Base-by-base conservation (phyloP, 495 filamentous ascomycete species). In the Penicillium argentinense region DNA sequence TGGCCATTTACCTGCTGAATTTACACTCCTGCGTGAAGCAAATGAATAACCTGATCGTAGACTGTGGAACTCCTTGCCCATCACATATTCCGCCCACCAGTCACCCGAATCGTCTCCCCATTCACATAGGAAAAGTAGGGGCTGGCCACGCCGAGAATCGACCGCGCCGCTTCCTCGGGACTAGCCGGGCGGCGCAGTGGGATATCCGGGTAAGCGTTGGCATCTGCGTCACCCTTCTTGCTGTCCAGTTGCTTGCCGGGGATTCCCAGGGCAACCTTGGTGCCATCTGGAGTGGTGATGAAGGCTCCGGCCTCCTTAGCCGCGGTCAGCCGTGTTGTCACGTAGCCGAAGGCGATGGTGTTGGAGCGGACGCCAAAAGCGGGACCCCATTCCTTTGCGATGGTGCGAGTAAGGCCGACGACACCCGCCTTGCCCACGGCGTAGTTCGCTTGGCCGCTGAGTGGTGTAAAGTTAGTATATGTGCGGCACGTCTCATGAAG, bases 371-470 rank as follows among this genome's bases (percentile, higher is more conserved):
- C 89, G 32, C 89, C 89, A 56, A 89, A 95, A 16, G 73, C 63
- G 0, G 89, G 89, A 26, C 89, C 89, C 89, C 89, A 95, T 75
- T 95, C 89, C 69, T 95, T 95, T 19, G 89, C 89, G 60, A 95
- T 88, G 9, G 87, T 88, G 66, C 90, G 89, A 41, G 86, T 87
- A 5, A 95, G 70, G 2, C 89, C 89, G 9, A 79, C 77, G 9
- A 92, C 80, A 25, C 87, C 89, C 16, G 89, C 84, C 71, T 95
- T 93, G 34, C 87, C 89, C 26, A 88, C 71, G 32, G 84, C 79
- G 66, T 93, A 95, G 74, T 93, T 95, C 36, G 83, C 79, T 73
- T 95, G 89, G 18, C 89, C 89, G 6, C 74, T 77, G 14, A 47
- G 21, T 1, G 7, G n/a, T n/a, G n/a, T n/a, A n/a, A 19, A 33